These are phyloP conservation scores for Naganishia albida DNA, from an alignment of 1,284 basidiomycete genomes.

Conservation along the genomic window DNA sequence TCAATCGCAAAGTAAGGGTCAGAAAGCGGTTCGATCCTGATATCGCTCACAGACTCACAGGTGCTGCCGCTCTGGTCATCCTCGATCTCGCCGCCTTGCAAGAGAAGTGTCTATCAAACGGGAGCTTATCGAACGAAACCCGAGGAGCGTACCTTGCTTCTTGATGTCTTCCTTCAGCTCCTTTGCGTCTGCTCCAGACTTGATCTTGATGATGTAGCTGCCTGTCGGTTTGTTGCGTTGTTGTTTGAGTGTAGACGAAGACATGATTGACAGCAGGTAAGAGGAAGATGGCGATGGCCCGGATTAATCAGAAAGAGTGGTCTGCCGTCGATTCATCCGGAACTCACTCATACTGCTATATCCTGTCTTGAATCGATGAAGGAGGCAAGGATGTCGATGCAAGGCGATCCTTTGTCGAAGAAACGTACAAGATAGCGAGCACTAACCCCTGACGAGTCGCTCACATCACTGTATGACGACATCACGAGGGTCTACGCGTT, in stretches of 20 bases:
- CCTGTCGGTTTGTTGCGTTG: neutral
- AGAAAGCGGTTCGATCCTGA: neutral
- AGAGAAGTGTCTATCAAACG: neutral
- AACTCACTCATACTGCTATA: too few relatives aligned
- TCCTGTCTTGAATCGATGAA: too few relatives aligned
- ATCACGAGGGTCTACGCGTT: too few relatives aligned
- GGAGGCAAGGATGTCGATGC: too few relatives aligned
- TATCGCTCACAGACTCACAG: slow-evolving; percentile 14
- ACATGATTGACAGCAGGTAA: neutral
- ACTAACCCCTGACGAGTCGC: too few relatives aligned
- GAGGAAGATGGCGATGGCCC: neutral
- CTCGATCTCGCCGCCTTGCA: slow-evolving; percentile 25
- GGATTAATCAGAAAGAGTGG: neutral
- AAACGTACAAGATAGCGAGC: too few relatives aligned
- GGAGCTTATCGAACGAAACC: neutral
- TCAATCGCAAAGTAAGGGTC: neutral
- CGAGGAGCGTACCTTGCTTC: slow-evolving; percentile 13
- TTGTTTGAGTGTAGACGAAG: neutral
- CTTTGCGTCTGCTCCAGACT: slow-evolving; percentile 23
- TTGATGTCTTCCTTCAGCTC: slow-evolving; percentile 29
- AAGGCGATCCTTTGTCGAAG: too few relatives aligned
- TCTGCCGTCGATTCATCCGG: neutral
- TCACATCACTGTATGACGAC: too few relatives aligned
- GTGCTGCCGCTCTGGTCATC: slow-evolving; percentile 26
- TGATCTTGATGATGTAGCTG: slow-evolving; percentile 34